Evolutionary conservation across 2,329 filamentous ascomycete genomes (phyloP).

Genomic region (Aspergillus melleus): DNA sequence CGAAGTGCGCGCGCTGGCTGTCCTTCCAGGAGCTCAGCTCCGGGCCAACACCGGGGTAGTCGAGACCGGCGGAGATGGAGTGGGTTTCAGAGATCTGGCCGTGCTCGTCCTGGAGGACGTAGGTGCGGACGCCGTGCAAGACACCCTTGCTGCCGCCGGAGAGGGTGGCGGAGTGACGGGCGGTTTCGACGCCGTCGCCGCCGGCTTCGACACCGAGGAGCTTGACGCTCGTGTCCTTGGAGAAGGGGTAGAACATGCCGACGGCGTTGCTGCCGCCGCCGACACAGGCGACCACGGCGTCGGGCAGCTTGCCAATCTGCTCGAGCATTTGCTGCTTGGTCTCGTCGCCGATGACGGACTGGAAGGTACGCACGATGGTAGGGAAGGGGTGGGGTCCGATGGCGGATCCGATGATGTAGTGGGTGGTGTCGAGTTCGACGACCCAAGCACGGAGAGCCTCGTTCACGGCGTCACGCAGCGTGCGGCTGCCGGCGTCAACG

Average conservation of each 20-base stretch:
- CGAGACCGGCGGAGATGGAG: conserved; percentile 91
- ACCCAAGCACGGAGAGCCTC: conserved; percentile 95
- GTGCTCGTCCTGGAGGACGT: conserved; percentile 87
- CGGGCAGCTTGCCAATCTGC: conserved; percentile 83
- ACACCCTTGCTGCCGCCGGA: conserved; percentile 86
- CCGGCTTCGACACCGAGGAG: conserved; percentile 93
- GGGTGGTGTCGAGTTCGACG: conserved; percentile 84
- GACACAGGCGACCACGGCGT: conserved; percentile 94
- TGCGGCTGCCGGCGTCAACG: conserved; percentile 85
- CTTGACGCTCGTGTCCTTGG: conserved; percentile 79
- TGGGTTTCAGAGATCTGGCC: conserved; percentile 95
- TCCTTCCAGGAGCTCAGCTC: conserved; percentile 95
- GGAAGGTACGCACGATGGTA: conserved; percentile 94
- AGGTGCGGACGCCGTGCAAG: conserved; percentile 92
- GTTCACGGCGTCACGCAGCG: conserved; percentile 86
- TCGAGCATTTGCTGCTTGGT: conserved; percentile 89
- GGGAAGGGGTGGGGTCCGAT: conserved; percentile 98
- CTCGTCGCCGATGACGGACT: conserved; percentile 92
- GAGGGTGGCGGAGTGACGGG: conserved; percentile 83
- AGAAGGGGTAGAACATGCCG: conserved; percentile 98
- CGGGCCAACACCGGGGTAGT: conserved; percentile 95
- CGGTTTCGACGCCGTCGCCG: conserved; percentile 86
- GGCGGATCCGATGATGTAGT: conserved; percentile 97
- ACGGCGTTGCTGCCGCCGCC: conserved; percentile 93
- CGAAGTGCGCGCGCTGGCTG: conserved; percentile 77